These are phyloP conservation scores for Cynara cardunculus DNA, from an alignment of 129 eudicot genomes.

Conservation along the genomic window DNA sequence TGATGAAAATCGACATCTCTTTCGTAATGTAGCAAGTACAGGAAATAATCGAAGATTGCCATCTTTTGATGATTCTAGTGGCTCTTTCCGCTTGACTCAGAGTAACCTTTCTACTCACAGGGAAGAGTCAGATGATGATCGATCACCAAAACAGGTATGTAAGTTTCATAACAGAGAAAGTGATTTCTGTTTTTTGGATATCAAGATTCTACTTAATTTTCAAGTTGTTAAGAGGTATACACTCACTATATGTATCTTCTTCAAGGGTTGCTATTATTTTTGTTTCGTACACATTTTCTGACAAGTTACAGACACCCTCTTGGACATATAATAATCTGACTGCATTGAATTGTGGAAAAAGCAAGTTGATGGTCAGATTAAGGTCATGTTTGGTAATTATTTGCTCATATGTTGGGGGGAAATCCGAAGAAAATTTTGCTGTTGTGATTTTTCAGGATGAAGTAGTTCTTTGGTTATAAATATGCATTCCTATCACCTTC, in stretches of 20 bases:
- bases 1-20: conserved; percentile 37
- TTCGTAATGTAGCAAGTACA: conserved; percentile 20
- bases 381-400: not conserved
- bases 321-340: not conserved
- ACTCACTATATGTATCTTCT: not conserved
- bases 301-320: not conserved
- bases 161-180: conserved; percentile 16
- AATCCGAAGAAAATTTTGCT: no score
- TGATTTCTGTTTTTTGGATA: not conserved
- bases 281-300: not conserved
- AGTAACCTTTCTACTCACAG: conserved; percentile 60
- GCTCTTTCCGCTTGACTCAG: conserved; percentile 27
- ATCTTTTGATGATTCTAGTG: conserved; percentile 41
- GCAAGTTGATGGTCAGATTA: not conserved
- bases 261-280: not conserved
- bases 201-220: not conserved
- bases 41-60: conserved; percentile 32
- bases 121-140: conserved; percentile 77
- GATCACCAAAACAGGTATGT: conserved; percentile 39
- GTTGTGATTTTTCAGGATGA: no score
- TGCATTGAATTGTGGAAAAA: not conserved
- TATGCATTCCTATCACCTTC: no score
- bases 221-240: not conserved
- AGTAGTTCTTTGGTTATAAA: no score
- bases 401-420: not conserved